A percentile compares a stretch with the other conserved stretches of the same genome.
These are phyloP conservation scores for Metschnikowia chrysomelidarum DNA, from an alignment of 805 yeast species.

Conservation along the genomic window DNA sequence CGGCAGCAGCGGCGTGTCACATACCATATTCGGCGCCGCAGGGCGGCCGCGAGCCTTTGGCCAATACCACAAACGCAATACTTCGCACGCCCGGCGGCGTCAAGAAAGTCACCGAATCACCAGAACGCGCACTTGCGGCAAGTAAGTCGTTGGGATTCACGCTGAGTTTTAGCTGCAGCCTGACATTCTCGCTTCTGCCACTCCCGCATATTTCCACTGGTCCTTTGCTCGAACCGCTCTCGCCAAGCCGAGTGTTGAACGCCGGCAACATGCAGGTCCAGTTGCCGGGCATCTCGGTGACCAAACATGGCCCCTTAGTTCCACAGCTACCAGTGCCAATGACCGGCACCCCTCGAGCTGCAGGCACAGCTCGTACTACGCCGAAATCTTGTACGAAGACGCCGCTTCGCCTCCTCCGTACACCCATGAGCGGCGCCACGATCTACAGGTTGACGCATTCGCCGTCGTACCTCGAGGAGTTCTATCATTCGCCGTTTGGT, in stretches of 20 bases:
- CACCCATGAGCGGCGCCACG: conserved; percentile 44
- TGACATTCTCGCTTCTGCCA: conserved; percentile 64
- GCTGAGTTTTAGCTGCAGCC: conserved; percentile 64
- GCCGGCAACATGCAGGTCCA: conserved; percentile 11
- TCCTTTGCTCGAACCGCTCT: conserved; percentile 62
- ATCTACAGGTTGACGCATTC: conserved; percentile 60
- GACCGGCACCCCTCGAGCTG: conserved; percentile 14
- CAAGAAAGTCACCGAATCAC: conserved; percentile 30
- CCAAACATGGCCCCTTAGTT: conserved; percentile 4
- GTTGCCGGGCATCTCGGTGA: conserved; percentile 13
- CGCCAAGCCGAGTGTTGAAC: conserved; percentile 42
- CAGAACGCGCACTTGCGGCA: conserved; percentile 40
- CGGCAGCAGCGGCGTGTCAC: no score
- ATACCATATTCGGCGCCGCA: no score
- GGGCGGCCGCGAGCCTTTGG: conserved; percentile 7
- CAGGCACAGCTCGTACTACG: conserved; percentile 24
- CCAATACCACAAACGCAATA: not conserved
- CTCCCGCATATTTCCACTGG: conserved; percentile 57
- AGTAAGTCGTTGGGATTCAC: conserved; percentile 50
- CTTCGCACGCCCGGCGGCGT: conserved; percentile 16
- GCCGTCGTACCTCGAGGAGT: conserved; percentile 65
- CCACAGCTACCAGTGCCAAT: conserved; percentile 13
- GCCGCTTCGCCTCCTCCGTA: conserved; percentile 34
- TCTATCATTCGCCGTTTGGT: conserved; percentile 48
- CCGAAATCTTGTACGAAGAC: conserved; percentile 37